Percentiles rank a stretch among this genome's conserved stretches.
Evolutionary conservation across 2,329 filamentous ascomycete species (phyloP).

Genomic region (Dryadomyces sulphureus): DNA sequence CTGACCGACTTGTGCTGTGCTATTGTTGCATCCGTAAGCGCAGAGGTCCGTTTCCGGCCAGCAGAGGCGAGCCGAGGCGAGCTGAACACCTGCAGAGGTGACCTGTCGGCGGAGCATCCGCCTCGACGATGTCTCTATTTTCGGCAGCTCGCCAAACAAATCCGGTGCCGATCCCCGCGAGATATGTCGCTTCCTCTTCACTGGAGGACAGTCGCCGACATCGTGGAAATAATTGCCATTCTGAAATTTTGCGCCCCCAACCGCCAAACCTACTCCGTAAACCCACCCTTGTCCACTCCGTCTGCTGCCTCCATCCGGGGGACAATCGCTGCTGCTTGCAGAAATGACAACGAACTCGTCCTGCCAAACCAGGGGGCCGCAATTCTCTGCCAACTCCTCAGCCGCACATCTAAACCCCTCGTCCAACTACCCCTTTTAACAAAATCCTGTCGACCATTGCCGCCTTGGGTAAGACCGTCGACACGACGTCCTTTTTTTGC

Average conservation of each 20-base stretch:
- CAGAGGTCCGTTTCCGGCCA: neutral
- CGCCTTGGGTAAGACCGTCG: neutral
- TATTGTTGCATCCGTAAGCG: neutral
- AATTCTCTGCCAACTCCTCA: neutral
- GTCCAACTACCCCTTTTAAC: neutral
- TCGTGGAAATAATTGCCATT: too few relatives aligned
- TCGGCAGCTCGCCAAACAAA: too few relatives aligned
- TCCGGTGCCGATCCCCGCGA: too few relatives aligned
- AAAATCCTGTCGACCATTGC: neutral
- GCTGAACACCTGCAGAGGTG: neutral
- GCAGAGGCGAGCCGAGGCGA: neutral
- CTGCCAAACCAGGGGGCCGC: neutral
- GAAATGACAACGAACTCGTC: neutral
- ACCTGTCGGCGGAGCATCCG: too few relatives aligned
- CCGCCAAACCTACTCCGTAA: too few relatives aligned
- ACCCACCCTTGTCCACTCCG: neutral
- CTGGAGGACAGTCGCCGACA: too few relatives aligned
- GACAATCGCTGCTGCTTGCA: neutral
- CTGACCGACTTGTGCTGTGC: neutral
- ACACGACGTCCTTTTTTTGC: too few relatives aligned
- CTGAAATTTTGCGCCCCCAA: too few relatives aligned
- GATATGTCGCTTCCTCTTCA: too few relatives aligned
- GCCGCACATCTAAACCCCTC: neutral
- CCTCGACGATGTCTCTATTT: too few relatives aligned
- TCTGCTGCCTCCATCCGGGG: neutral